A percentile compares a stretch with the other conserved stretches of the same genome.
These are phyloP conservation scores for Gossypium gossypioides DNA, from an alignment of 441 rosid genomes.

Conservation along the genomic window DNA sequence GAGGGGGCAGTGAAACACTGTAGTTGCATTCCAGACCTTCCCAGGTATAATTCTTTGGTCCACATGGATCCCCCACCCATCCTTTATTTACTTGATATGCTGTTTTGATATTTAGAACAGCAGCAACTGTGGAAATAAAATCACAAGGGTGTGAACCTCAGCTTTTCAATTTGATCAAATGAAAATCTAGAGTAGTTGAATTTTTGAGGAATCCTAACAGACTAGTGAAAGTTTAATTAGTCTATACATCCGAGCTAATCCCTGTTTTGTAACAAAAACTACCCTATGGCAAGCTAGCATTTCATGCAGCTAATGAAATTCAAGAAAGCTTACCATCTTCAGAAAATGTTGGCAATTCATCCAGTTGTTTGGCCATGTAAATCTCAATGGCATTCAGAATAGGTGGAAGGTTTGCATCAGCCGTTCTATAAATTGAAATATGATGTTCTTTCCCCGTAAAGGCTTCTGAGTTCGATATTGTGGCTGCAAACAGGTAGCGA, in stretches of 20 bases:
- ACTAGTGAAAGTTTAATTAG: neutral
- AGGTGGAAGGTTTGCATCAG: constrained; percentile 33
- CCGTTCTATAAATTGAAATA: constrained; percentile 24
- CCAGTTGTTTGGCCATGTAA: constrained; percentile 16
- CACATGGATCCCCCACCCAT: constrained; percentile 69
- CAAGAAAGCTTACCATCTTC: constrained; percentile 25
- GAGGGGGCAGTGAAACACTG: constrained; percentile 24
- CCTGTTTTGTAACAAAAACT: neutral
- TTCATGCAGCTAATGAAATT: neutral
- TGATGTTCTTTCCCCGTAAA: constrained; percentile 22
- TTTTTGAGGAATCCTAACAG: too few relatives aligned
- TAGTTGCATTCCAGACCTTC: constrained; percentile 44
- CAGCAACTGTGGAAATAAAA: constrained; percentile 22
- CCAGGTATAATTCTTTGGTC: constrained; percentile 38
- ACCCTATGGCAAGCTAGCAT: neutral
- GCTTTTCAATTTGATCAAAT: neutral
- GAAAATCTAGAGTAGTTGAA: neutral
- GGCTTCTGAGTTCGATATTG: constrained; percentile 15
- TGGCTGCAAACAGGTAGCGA: constrained; percentile 13
- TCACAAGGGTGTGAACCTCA: neutral
- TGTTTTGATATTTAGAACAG: constrained; percentile 33
- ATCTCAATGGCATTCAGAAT: constrained; percentile 29
- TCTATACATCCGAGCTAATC: neutral
- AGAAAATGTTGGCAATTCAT: constrained; percentile 12
- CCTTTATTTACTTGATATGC: constrained; percentile 24